Conservation (phyloP, 1,139 yeast genomes). For the Nadsonia commutata region DNA sequence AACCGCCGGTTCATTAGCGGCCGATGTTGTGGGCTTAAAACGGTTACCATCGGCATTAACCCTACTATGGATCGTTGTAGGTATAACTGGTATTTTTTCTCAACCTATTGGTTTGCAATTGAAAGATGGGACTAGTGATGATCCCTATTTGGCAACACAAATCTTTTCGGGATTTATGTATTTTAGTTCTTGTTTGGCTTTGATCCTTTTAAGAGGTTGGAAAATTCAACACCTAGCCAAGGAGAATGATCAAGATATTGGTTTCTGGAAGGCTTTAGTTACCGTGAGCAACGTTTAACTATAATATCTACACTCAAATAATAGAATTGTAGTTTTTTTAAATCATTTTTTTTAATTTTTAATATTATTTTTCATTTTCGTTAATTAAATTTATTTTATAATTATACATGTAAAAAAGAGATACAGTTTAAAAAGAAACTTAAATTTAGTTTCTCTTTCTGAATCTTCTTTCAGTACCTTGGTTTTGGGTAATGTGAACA, state of each 20-base stretch:
- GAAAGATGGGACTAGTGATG: constrained; percentile 19
- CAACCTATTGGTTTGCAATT: constrained; percentile 41
- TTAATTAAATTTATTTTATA: too few relatives aligned
- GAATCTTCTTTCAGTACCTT: constrained; percentile 85
- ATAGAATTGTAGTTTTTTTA: too few relatives aligned
- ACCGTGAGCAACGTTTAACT: not conserved
- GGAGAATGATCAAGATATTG: not conserved
- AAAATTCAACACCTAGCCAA: not conserved
- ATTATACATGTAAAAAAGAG: not conserved
- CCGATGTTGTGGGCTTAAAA: constrained; percentile 7
- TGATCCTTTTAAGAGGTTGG: not conserved
- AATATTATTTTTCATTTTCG: too few relatives aligned
- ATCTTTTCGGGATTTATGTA: constrained; percentile 36
- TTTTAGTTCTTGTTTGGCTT: not conserved
- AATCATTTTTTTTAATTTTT: too few relatives aligned
- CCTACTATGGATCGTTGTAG: constrained; percentile 6
- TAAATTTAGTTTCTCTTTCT: constrained; percentile 70
- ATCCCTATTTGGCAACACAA: constrained; percentile 46
- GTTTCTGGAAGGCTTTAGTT: not conserved
- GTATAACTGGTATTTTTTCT: constrained; percentile 11
- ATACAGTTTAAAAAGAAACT: not conserved
- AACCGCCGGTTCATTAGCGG: constrained; percentile 4
- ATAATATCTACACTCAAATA: not conserved
- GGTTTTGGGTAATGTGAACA: constrained; percentile 84
- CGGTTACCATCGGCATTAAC: constrained; percentile 5